phyloP scores from a whole-genome alignment of 768 basidiomycete genomes.

The Cystobasidiopsis lactophilus region DNA sequence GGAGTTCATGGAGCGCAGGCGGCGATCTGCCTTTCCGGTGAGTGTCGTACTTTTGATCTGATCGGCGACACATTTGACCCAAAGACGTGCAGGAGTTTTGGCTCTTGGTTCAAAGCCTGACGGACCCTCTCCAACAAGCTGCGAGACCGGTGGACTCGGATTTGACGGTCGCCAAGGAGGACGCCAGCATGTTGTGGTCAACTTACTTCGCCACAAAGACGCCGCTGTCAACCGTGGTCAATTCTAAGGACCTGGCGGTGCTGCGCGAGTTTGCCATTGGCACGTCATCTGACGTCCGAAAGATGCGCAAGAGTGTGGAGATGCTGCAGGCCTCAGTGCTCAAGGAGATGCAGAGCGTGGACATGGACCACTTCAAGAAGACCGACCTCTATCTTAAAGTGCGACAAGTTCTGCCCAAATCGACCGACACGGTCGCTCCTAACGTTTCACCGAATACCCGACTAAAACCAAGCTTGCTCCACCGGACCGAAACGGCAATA shows the following conservation, averaged over 20 bases:
- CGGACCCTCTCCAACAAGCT: constrained; percentile 72
- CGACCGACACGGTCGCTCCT: neutral
- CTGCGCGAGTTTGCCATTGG: no score
- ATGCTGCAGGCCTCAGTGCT: constrained; percentile 67
- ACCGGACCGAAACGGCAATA: constrained; percentile 12
- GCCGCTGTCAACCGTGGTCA: no score
- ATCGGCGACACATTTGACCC: no score
- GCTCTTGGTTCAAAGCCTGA: constrained; percentile 93
- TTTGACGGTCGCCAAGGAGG: constrained; percentile 43
- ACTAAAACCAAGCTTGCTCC: neutral
- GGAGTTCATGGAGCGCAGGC: constrained; percentile 90
- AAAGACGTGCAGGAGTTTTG: constrained; percentile 97
- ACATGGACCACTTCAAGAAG: constrained; percentile 67
- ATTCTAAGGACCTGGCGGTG: no score
- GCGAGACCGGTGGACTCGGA: constrained; percentile 23
- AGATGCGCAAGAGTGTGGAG: constrained; percentile 56
- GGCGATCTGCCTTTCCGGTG: constrained; percentile 52
- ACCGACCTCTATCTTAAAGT: constrained; percentile 88
- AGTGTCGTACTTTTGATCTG: no score
- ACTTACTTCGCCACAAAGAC: constrained; percentile 47
- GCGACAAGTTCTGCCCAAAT: constrained; percentile 31
- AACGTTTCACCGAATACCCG: neutral
- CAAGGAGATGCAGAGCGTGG: constrained; percentile 60
- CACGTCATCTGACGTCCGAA: constrained; percentile 22
- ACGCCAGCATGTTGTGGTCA: constrained; percentile 71